Evolutionary conservation across 192 early-diverging fungal genomes (phyloP).

Genomic region (Entomortierella chlamydospora): DNA sequence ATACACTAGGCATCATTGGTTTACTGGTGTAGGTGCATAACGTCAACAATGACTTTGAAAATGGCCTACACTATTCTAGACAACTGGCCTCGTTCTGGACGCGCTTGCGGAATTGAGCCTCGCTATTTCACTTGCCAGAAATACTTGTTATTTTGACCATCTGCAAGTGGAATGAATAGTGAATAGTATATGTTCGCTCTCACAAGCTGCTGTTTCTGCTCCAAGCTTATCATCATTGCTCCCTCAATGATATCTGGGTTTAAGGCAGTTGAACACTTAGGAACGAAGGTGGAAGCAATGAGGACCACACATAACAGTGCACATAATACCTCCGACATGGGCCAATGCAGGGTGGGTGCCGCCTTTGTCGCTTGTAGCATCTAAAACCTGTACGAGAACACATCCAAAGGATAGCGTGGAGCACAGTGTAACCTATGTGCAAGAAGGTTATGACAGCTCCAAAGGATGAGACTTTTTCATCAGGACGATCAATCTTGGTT

Average conservation of each 20-base stretch:
- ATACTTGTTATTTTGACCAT: too few relatives aligned
- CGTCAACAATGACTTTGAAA: too few relatives aligned
- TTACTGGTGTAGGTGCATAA: too few relatives aligned
- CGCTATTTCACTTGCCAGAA: too few relatives aligned
- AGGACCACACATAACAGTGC: slow-evolving; percentile 57
- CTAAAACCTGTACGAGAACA: slow-evolving; percentile 56
- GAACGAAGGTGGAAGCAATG: slow-evolving; percentile 63
- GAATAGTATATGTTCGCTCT: too few relatives aligned
- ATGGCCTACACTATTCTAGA: too few relatives aligned
- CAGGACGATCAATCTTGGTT: slow-evolving; percentile 30
- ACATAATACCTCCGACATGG: slow-evolving; percentile 59
- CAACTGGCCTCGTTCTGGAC: too few relatives aligned
- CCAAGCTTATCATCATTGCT: slow-evolving; percentile 16
- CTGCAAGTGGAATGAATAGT: too few relatives aligned
- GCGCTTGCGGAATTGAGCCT: too few relatives aligned
- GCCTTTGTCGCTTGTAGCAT: slow-evolving; percentile 29
- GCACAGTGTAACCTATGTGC: slow-evolving; percentile 62
- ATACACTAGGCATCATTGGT: too few relatives aligned
- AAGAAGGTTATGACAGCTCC: slow-evolving; percentile 70
- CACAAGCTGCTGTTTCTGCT: too few relatives aligned
- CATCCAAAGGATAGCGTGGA: slow-evolving; percentile 55
- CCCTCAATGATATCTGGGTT: slow-evolving; percentile 55
- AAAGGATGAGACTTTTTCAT: slow-evolving; percentile 58
- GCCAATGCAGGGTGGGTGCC: slow-evolving; percentile 47
- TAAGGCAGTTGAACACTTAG: slow-evolving; percentile 61